These are phyloP conservation scores for Lodderomyces orthopsilosis DNA, from an alignment of 1,139 yeast genomes.

Conservation along the genomic window DNA sequence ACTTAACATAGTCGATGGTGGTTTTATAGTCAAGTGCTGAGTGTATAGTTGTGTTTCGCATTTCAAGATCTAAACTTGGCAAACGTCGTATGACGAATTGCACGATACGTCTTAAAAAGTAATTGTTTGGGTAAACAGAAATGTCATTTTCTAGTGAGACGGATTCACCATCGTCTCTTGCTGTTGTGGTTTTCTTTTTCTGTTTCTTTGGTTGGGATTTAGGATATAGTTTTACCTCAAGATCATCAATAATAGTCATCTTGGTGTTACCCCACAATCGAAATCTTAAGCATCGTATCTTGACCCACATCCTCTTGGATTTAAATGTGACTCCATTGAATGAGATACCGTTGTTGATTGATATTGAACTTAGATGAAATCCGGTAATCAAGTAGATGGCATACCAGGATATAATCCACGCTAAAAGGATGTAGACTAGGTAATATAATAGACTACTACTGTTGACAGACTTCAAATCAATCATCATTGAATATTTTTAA, in stretches of 20 bases:
- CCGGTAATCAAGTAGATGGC: conserved; percentile 30
- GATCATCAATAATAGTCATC: conserved; percentile 29
- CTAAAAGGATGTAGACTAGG: conserved; percentile 2
- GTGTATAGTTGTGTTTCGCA: conserved; percentile 21
- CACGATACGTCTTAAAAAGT: conserved; percentile 13
- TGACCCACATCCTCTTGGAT: conserved; percentile 15
- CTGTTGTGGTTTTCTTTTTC: not conserved
- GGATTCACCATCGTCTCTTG: not conserved
- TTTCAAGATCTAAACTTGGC: conserved; percentile 29
- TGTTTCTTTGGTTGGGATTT: not conserved
- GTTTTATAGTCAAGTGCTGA: conserved; percentile 15
- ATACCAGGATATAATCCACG: conserved; percentile 23
- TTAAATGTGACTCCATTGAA: conserved; percentile 29
- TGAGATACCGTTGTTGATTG: conserved; percentile 42
- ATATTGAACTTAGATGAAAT: conserved; percentile 29
- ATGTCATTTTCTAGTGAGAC: conserved; percentile 8
- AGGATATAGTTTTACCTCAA: conserved; percentile 15
- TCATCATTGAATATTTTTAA: too few relatives aligned
- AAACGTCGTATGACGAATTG: conserved; percentile 20
- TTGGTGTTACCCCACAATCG: conserved; percentile 43
- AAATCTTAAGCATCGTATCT: conserved; percentile 27
- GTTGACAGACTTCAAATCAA: conserved; percentile 2
- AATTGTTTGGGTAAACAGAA: conserved; percentile 20
- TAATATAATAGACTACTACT: conserved; percentile 8
- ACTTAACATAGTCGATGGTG: conserved; percentile 23